Evolutionary conservation across 2,329 filamentous ascomycete species (phyloP).

Genomic region (Exophiala lecanii-corni): DNA sequence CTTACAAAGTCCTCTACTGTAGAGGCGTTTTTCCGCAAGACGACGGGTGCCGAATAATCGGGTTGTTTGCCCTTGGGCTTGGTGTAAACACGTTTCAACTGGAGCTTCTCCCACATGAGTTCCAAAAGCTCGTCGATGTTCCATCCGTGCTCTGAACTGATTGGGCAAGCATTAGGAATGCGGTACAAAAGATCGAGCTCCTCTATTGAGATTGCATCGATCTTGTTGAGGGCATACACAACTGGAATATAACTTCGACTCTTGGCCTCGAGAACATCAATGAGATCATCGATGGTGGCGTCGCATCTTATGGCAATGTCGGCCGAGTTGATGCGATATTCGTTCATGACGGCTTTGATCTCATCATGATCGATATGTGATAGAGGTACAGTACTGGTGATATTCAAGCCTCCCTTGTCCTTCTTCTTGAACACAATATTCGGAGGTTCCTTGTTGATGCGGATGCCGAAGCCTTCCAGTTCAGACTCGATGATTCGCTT

Average conservation of each 20-base stretch:
- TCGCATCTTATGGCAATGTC: constrained; percentile 98
- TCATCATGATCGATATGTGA: constrained; percentile 93
- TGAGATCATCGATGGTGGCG: constrained; percentile 93
- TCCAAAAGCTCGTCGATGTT: constrained; percentile 96
- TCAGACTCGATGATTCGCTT: constrained; percentile 94
- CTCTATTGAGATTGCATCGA: constrained; percentile 95
- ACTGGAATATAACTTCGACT: constrained; percentile 97
- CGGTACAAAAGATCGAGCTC: constrained; percentile 93
- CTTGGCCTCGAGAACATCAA: constrained; percentile 92
- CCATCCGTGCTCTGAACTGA: constrained; percentile 97
- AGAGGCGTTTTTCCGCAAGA: constrained; percentile 73
- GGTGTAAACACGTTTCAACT: constrained; percentile 87
- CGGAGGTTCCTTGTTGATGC: constrained; percentile 93
- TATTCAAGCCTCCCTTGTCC: constrained; percentile 94
- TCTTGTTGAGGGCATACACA: constrained; percentile 98
- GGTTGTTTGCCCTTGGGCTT: constrained; percentile 95
- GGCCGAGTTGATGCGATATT: constrained; percentile 93
- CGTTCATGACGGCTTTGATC: constrained; percentile 95
- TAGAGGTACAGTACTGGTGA: constrained; percentile 89
- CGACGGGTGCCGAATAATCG: constrained; percentile 87
- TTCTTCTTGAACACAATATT: constrained; percentile 99
- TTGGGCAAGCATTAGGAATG: constrained; percentile 94
- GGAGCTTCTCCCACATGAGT: constrained; percentile 97
- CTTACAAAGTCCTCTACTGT: constrained; percentile 97
- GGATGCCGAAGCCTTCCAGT: constrained; percentile 93